Base-by-base conservation (phyloP, 306 rosid species). In the Macrotyloma uniflorum region DNA sequence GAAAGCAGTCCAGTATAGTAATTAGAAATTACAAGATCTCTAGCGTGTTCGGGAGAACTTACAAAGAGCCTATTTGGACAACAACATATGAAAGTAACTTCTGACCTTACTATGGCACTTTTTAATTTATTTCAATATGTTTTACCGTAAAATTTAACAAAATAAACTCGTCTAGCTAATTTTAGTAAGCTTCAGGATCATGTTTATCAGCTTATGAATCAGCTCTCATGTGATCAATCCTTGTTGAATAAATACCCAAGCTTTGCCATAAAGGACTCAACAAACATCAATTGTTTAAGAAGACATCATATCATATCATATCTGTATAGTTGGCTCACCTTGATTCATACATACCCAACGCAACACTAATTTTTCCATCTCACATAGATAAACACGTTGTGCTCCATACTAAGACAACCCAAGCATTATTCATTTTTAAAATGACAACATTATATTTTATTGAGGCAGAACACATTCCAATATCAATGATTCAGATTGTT, bases 11-110 rank as follows among this genome's bases (percentile, higher is more conserved):
- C 23, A 53, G n/a, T 10, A 33, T 53, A 51, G 58, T 55, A 57
- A 57, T 57, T 57, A 57, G 36, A 6, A 24, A 26, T 57, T 57
- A 30, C 23, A 62, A 63, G 16, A 75, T 75, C 42, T 63, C 53
- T 9, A 18, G 30, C 10, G 23, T 32, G 13, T 32, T 32, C n/a
- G 43, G 24, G 12, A 32, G 13, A 32, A 62, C 24, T 15, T 16
- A 30, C 42, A 62, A 26, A 30, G 13, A 16, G 3, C 67, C 16
- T 62, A 62, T 62, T 32, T 62, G 23, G 14, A 8, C n/a, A n/a
- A n/a, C n/a, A n/a, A n/a, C 23, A 30, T 15, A 30, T 32, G 13
- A 61, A 30, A 30, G 67, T 24, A 15, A 13, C 42, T 30, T 62
- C 30, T 14, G 38, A 61, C 43, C 2, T 16, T 16, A 58, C 23